phyloP scores from a whole-genome alignment of 2,329 filamentous ascomycete species.

The Colletotrichum brevisporum region DNA sequence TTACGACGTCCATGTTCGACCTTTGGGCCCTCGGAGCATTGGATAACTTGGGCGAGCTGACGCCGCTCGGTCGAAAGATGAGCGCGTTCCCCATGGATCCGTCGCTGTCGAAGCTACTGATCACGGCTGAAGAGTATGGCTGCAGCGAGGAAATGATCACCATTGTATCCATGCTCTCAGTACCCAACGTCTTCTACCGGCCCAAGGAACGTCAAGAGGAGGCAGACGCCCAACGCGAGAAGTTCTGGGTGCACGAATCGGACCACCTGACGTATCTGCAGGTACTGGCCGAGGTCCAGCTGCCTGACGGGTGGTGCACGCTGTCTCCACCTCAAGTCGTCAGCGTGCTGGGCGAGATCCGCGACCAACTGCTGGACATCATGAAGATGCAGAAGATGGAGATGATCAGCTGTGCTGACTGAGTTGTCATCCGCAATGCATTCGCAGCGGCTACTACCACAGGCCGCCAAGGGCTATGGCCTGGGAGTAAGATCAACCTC shows the following conservation, averaged over 20 bases:
- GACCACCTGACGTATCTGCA: slow-evolving; percentile 96
- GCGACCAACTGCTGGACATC: slow-evolving; percentile 93
- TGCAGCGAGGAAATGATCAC: slow-evolving; percentile 99
- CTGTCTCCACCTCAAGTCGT: slow-evolving; percentile 97
- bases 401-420: slow-evolving; percentile 91
- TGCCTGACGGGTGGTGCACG: slow-evolving; percentile 95
- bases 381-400: slow-evolving; percentile 94
- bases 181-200: slow-evolving; percentile 96
- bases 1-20: slow-evolving; percentile 96
- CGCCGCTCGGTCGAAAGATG: slow-evolving; percentile 89
- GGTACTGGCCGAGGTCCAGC: slow-evolving; percentile 91
- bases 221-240: slow-evolving; percentile 93
- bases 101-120: slow-evolving; percentile 92
- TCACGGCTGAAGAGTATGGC: slow-evolving; percentile 89
- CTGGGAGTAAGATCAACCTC: slow-evolving; percentile 98
- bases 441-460: slow-evolving; percentile 99
- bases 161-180: slow-evolving; percentile 97
- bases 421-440: slow-evolving; percentile 95
- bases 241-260: slow-evolving; percentile 98
- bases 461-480: slow-evolving; percentile 96
- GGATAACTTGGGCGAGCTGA: slow-evolving; percentile 94
- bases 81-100: slow-evolving; percentile 99
- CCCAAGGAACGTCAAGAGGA: slow-evolving; percentile 98
- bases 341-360: too few species aligned
- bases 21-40: slow-evolving; percentile 95